A percentile compares a stretch with the other conserved stretches of the same genome.
These are phyloP conservation scores for Coccomyxa subellipsoidea DNA, from an alignment of 163 green algal genomes.

Conservation along the genomic window DNA sequence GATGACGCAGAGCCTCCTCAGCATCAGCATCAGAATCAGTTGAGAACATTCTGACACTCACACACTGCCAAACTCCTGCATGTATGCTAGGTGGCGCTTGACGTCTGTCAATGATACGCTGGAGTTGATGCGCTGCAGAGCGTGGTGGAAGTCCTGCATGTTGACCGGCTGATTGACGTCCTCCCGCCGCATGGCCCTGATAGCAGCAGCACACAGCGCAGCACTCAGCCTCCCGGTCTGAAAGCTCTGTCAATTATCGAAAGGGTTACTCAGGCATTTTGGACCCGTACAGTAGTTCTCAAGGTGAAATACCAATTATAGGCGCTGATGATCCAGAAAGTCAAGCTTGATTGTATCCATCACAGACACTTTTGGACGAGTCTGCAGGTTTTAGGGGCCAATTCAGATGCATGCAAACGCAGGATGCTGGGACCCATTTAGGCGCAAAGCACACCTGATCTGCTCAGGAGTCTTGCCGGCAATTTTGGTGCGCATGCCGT, in stretches of 20 bases:
- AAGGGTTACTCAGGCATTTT: not conserved
- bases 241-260: not conserved
- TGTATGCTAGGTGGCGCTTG: slow-evolving; percentile 64
- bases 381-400: too few species aligned
- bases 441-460: slow-evolving; percentile 21
- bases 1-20: too few species aligned
- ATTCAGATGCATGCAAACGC: too few species aligned
- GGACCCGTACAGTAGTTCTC: not conserved
- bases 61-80: slow-evolving; percentile 28
- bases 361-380: too few species aligned
- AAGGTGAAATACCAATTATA: not conserved
- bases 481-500: slow-evolving; percentile 78
- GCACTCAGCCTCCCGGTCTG: not conserved
- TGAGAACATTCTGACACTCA: too few species aligned
- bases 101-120: slow-evolving; percentile 73
- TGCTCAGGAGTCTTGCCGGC: slow-evolving; percentile 50
- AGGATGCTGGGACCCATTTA: too few species aligned
- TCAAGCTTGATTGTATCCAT: too few species aligned
- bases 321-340: too few species aligned
- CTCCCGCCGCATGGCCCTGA: slow-evolving; percentile 46
- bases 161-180: slow-evolving; percentile 66
- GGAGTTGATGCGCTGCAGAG: slow-evolving; percentile 73
- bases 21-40: too few species aligned
- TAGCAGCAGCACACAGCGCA: not conserved
- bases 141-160: slow-evolving; percentile 68